Evolutionary conservation across 495 filamentous ascomycete genomes (phyloP).

Genomic region (Chaetomium fimeti): DNA sequence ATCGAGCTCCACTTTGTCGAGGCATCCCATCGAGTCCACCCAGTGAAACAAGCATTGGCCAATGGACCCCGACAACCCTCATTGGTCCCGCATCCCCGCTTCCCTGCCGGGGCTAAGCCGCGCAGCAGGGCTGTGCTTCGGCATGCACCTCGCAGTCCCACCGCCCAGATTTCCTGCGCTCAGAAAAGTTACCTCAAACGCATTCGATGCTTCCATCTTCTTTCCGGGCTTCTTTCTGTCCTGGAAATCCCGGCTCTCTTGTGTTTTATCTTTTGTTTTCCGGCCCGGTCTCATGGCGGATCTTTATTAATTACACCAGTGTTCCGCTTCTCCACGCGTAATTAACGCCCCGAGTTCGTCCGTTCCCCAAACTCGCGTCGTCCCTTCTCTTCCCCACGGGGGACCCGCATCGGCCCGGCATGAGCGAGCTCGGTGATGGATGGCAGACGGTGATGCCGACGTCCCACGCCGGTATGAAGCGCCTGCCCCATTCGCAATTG

Average conservation of each 20-base stretch:
- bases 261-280: not conserved
- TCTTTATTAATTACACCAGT: not conserved
- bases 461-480: slow-evolving; percentile 32
- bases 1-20: too few species aligned
- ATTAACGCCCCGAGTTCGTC: slow-evolving; percentile 11
- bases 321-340: not conserved
- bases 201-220: not conserved
- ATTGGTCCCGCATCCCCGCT: slow-evolving; percentile 17
- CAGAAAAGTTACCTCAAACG: not conserved
- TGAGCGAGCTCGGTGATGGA: slow-evolving; percentile 34
- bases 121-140: slow-evolving; percentile 23
- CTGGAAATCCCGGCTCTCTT: not conserved
- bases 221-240: not conserved
- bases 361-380: slow-evolving; percentile 11
- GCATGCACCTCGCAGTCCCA: not conserved
- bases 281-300: not conserved
- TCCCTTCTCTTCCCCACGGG: slow-evolving; percentile 17
- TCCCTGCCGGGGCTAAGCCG: slow-evolving; percentile 19
- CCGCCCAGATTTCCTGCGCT: not conserved
- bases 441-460: slow-evolving; percentile 40
- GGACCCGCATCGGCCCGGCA: slow-evolving; percentile 23
- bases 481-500: slow-evolving; percentile 31
- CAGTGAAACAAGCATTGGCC: slow-evolving; percentile 17
- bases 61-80: slow-evolving; percentile 9
- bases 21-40: too few species aligned